Evolutionary conservation across 331 rosid genomes (phyloP).

Genomic region (Saraca asoca): DNA sequence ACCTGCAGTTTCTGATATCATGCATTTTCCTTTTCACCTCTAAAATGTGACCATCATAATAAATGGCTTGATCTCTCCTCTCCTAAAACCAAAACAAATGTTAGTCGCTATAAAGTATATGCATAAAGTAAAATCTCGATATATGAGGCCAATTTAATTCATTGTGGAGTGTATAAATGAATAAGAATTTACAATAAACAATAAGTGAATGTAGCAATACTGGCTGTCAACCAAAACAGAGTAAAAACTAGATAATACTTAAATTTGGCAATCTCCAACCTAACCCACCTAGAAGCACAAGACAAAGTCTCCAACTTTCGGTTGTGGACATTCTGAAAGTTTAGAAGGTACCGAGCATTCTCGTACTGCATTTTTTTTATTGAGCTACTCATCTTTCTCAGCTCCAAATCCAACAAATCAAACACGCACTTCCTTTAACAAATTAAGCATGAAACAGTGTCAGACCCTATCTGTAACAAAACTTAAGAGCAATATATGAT

Average conservation of each 20-base stretch:
- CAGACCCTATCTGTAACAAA: slow-evolving; percentile 2
- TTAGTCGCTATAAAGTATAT: no score
- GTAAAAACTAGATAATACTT: neutral
- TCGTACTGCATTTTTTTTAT: slow-evolving; percentile 63
- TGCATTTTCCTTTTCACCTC: no score
- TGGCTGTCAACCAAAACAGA: no score
- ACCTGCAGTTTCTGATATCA: slow-evolving; percentile 92
- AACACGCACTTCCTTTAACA: slow-evolving; percentile 90
- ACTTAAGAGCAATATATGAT: neutral
- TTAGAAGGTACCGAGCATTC: slow-evolving; percentile 83
- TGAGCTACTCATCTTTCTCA: slow-evolving; percentile 90
- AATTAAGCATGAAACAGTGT: slow-evolving; percentile 39
- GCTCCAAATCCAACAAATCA: slow-evolving; percentile 88
- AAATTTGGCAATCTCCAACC: slow-evolving; percentile 1
- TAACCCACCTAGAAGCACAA: slow-evolving; percentile 84
- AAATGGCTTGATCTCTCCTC: slow-evolving; percentile 35
- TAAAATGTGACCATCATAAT: no score
- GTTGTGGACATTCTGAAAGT: slow-evolving; percentile 63
- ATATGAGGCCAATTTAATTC: no score
- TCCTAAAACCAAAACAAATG: slow-evolving; percentile 42
- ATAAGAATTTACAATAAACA: no score
- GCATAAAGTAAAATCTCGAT: no score
- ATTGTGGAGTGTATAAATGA: no score
- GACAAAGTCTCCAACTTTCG: slow-evolving; percentile 72
- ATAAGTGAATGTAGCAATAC: no score